Evolutionary conservation across 768 basidiomycete genomes (phyloP), one percentile per base, ranked within the genome.

Genomic region (Pisolithus albus): DNA sequence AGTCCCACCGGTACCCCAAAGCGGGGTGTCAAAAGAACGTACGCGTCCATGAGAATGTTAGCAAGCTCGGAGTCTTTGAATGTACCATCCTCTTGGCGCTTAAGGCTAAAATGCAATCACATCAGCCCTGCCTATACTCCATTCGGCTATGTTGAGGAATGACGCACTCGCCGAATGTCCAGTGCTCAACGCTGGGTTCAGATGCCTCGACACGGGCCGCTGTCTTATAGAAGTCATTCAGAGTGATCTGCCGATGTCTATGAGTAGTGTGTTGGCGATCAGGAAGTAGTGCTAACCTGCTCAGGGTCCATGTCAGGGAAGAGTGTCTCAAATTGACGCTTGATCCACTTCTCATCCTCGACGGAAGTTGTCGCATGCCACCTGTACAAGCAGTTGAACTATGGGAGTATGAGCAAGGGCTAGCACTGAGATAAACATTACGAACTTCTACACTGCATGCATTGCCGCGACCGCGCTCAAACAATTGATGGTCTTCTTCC

Each of bases 311-410:
- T 80, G 4, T 70, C 77, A 0, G 73, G 71, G 65, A 89, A 90
- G 37, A 83, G 52, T 5, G 74, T 51, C 26, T 58, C 56, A 59
- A 86, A 81, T 16, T 81, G 64, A 18, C 61, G 26, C 34, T 68
- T 60, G 3, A 83, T 78, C 86, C 87, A 91, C 51, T 81, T 66
- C 61, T 87, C 89, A 49, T 91, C 89, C 49, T 77, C 74, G 15
- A 61, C 58, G 41, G 85, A 88, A 0, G 85, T 88, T 0, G 89
- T 90, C 1, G 90, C 84, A 43, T 92, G 90, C 90, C 90, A 81
- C 18, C 86, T 79, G 66, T 92, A 92, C 50, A 92, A 69, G 59
- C 85, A 86, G 59, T 92, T 92, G 72, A 92, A 92, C 84, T 88
- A 37, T 18, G 9, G 3, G 45, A 42, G 40, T 3, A n/a, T 4